These are phyloP conservation scores for Solanum pennellii DNA, from an alignment of 257 asterid species.

Conservation along the genomic window DNA sequence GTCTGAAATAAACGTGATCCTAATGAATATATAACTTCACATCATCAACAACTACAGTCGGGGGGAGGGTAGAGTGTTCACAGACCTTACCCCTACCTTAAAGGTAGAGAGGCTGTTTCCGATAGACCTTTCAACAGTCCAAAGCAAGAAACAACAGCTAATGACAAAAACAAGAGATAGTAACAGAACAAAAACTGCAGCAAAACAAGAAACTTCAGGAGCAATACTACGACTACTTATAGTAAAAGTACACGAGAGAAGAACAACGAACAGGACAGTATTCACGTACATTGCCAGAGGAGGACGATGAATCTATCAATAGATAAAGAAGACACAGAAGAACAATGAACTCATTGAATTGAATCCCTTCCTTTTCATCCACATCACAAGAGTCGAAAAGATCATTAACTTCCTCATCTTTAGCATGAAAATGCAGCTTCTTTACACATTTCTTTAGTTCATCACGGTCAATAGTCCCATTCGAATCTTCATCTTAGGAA, in stretches of 20 bases:
- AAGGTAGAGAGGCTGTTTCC: neutral
- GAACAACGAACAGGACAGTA: neutral
- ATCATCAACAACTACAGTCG: neutral
- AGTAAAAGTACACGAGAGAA: neutral
- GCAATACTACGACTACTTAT: neutral
- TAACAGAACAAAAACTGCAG: neutral
- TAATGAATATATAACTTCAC: neutral
- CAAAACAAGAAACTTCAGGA: neutral
- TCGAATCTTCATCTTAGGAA: conserved; percentile 30
- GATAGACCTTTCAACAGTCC: neutral
- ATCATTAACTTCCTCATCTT: conserved; percentile 31
- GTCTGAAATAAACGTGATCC: conserved; percentile 15
- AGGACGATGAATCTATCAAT: conserved; percentile 14
- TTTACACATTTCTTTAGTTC: conserved; percentile 35
- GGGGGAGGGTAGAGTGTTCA: neutral
- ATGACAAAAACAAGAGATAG: neutral
- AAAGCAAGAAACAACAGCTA: neutral
- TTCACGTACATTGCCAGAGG: conserved; percentile 13
- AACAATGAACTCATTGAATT: conserved; percentile 41
- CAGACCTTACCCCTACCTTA: neutral
- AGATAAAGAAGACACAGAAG: conserved; percentile 34
- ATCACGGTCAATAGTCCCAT: conserved; percentile 28
- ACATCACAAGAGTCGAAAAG: conserved; percentile 32
- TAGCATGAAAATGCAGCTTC: conserved; percentile 17
- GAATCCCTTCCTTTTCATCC: conserved; percentile 33